Conservation (phyloP, 345 rosid species). For the Geranium rotundifolium region DNA sequence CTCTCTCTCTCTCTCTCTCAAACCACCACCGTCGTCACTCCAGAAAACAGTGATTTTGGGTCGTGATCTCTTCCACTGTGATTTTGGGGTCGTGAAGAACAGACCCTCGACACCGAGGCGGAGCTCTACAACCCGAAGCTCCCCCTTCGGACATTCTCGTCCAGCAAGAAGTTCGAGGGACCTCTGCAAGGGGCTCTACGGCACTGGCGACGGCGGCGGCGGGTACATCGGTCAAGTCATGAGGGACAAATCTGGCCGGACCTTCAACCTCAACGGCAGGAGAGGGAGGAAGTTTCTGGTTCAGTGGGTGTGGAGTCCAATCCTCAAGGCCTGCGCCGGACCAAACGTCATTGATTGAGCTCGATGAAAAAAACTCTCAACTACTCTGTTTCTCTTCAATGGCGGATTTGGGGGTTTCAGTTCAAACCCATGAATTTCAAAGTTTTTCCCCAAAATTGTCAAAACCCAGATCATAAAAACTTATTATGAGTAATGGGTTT, state of each 20-base stretch:
- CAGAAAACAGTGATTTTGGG: too few relatives aligned
- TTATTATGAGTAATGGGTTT: background rate
- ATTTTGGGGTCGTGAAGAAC: constrained; percentile 16
- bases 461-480: background rate
- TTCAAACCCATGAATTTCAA: too few relatives aligned
- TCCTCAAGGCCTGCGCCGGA: constrained; percentile 65
- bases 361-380: background rate
- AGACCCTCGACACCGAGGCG: constrained; percentile 25
- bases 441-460: background rate
- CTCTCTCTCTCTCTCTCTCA: too few relatives aligned
- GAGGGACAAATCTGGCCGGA: constrained; percentile 48
- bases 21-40: too few relatives aligned
- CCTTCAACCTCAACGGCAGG: constrained; percentile 65
- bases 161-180: constrained; percentile 75
- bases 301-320: constrained; percentile 93
- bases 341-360: constrained; percentile 58
- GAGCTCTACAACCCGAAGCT: constrained; percentile 56
- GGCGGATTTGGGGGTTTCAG: background rate
- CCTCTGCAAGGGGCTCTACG: constrained; percentile 79
- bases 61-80: constrained; percentile 18
- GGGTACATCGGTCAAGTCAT: constrained; percentile 82
- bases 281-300: constrained; percentile 65
- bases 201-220: constrained; percentile 92
- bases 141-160: constrained; percentile 49
- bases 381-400: background rate